phyloP scores from a whole-genome alignment of 1,139 yeast species.

The Taphrina flavorubra region DNA sequence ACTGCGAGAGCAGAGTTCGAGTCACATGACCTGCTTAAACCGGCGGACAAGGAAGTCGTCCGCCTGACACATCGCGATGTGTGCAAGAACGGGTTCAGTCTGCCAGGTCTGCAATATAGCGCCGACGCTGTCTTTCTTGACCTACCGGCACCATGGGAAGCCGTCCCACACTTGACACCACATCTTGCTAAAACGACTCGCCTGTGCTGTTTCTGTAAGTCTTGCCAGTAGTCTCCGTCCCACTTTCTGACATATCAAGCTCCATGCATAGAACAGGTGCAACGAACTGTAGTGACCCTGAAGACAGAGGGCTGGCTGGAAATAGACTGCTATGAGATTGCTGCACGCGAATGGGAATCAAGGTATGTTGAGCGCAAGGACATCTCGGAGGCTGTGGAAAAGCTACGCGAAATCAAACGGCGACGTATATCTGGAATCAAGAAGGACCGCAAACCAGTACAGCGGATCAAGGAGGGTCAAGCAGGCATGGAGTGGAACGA shows the following conservation, averaged over 20 bases:
- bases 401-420: slow-evolving; percentile 78
- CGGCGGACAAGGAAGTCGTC: slow-evolving; percentile 49
- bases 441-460: slow-evolving; percentile 55
- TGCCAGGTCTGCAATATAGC: slow-evolving; percentile 56
- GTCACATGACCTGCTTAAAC: slow-evolving; percentile 65
- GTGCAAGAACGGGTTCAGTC: slow-evolving; percentile 79
- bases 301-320: slow-evolving; percentile 81
- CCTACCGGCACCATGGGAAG: slow-evolving; percentile 96
- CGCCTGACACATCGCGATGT: slow-evolving; percentile 89
- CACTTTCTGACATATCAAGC: slow-evolving; percentile 90
- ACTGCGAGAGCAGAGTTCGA: slow-evolving; percentile 81
- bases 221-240: slow-evolving; percentile 51
- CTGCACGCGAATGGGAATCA: slow-evolving; percentile 87
- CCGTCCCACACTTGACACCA: slow-evolving; percentile 72
- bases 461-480: slow-evolving; percentile 85
- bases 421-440: slow-evolving; percentile 79
- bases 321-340: slow-evolving; percentile 91
- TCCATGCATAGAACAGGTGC: slow-evolving; percentile 97
- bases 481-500: slow-evolving; percentile 76
- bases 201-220: slow-evolving; percentile 36
- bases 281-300: slow-evolving; percentile 76
- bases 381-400: slow-evolving; percentile 76
- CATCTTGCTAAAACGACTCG: slow-evolving; percentile 55
- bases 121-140: slow-evolving; percentile 86
- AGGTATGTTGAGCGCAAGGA: slow-evolving; percentile 85